phyloP scores from a whole-genome alignment of 148 eudicot genomes.

The Pouteria glomerata region DNA sequence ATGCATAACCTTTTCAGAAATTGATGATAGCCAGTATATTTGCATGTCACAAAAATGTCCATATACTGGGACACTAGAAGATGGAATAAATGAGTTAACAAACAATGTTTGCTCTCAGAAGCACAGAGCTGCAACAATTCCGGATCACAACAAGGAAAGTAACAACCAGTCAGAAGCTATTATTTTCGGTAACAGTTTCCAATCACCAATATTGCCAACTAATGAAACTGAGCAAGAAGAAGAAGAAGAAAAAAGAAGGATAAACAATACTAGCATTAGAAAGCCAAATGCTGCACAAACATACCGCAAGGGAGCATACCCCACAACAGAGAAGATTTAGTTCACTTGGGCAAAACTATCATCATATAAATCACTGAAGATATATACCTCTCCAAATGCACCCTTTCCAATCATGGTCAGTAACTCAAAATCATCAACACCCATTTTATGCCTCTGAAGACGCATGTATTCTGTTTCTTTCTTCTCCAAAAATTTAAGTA shows the following conservation, averaged over 20 bases:
- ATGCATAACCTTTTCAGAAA: background rate
- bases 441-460: constrained; percentile 96
- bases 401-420: constrained; percentile 98
- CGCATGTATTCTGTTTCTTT: constrained; percentile 98
- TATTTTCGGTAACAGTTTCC: background rate
- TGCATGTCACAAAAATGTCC: background rate
- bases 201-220: background rate
- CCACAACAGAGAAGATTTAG: background rate
- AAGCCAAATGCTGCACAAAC: background rate
- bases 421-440: constrained; percentile 91
- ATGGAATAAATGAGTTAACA: background rate
- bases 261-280: background rate
- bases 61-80: background rate
- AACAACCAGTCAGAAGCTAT: background rate
- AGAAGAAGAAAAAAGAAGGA: background rate
- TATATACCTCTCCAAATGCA: constrained; percentile 94
- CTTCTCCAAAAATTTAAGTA: constrained; percentile 82
- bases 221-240: background rate
- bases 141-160: background rate
- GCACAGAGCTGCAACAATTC: background rate
- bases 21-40: background rate
- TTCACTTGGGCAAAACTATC: too few species aligned
- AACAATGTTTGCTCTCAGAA: background rate
- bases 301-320: background rate
- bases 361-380: background rate